Percentiles rank a stretch among this genome's conserved stretches.
Evolutionary conservation across 2,329 filamentous ascomycete species (phyloP).

Genomic region (Aspergillus eucalypticola): DNA sequence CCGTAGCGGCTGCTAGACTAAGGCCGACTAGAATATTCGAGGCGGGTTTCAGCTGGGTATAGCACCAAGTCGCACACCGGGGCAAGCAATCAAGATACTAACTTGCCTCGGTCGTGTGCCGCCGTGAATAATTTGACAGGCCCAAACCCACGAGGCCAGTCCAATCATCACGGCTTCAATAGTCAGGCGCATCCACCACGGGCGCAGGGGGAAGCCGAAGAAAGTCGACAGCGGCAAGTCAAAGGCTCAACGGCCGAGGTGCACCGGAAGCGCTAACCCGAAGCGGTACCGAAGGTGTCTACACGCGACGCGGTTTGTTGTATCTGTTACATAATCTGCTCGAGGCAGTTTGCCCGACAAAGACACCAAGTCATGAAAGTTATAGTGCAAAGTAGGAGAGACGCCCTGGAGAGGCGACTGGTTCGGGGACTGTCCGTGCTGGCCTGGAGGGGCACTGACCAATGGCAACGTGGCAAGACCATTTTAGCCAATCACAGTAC

Average conservation of each 20-base stretch:
- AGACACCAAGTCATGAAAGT: too few relatives aligned
- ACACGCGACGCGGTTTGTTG: background rate
- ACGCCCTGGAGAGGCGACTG: slow-evolving; percentile 7
- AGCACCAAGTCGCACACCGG: background rate
- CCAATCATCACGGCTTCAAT: background rate
- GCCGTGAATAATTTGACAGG: background rate
- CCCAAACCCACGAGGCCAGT: background rate
- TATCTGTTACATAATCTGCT: slow-evolving; percentile 15
- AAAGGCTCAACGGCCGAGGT: slow-evolving; percentile 13
- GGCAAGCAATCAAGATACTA: background rate
- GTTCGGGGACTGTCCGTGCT: slow-evolving; percentile 25
- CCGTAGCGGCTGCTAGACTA: slow-evolving; percentile 3
- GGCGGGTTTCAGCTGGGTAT: background rate
- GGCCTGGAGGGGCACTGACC: slow-evolving; percentile 13
- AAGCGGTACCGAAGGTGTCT: background rate
- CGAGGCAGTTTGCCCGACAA: slow-evolving; percentile 9
- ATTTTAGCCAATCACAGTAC: slow-evolving; percentile 8
- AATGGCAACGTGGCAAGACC: slow-evolving; percentile 11
- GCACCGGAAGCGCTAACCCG: slow-evolving; percentile 10
- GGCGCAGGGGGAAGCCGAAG: background rate
- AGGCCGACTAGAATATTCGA: slow-evolving; percentile 4
- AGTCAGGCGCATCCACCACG: background rate
- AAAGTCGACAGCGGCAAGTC: slow-evolving; percentile 6
- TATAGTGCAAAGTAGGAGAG: background rate
- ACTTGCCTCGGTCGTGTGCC: background rate